Base-by-base conservation (phyloP, 257 asterid genomes). In the Pogostemon cablin region DNA sequence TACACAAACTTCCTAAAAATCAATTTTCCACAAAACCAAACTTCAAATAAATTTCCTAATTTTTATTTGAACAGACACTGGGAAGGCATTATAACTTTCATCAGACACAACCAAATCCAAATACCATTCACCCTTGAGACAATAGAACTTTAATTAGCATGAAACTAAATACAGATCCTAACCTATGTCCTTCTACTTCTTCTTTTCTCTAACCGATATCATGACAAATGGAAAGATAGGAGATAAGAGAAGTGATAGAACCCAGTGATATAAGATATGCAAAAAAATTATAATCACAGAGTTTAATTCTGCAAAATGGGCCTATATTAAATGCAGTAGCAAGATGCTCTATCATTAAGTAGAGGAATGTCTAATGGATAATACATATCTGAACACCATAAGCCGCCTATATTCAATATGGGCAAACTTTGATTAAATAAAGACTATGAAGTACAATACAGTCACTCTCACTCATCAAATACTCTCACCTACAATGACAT, bases 341-440 rank as follows among this genome's bases (percentile, higher is more conserved):
- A 11, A 56, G 15, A 54, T 35, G 35, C 44, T 35, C 52, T 7
- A 11, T 34, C 66, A 56, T 56, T 17, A 65, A 48, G 34, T 44
- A 9, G 35, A 48, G 53, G 63, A 46, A 35, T 17, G 12, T 44
- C 17, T 32, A 12, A 42, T 38, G 17, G 35, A 41, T 9, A 67
- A 10, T 2, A 10, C 49, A 67, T 41, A 66, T 15, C 11, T 46
- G 49, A 48, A 64, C 50, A 25, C 50, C 49, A 60, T 41, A 39
- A 67, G 40, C 9, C 25, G 7, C 40, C 9, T 42, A 25, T n/a
- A 46, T 61, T 37, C 46, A 35, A 56, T 38, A 39, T 60, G 34
- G 37, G 20, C 38, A 55, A 39, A 15, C 41, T 41, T 68, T 15
- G 48, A 9, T 68, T 32, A 68, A 59, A 73, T 72, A 48, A 10